Percentiles rank a stretch among this genome's conserved stretches.
These are phyloP conservation scores for Myrica gale DNA, from an alignment of 306 rosid genomes.

Conservation along the genomic window DNA sequence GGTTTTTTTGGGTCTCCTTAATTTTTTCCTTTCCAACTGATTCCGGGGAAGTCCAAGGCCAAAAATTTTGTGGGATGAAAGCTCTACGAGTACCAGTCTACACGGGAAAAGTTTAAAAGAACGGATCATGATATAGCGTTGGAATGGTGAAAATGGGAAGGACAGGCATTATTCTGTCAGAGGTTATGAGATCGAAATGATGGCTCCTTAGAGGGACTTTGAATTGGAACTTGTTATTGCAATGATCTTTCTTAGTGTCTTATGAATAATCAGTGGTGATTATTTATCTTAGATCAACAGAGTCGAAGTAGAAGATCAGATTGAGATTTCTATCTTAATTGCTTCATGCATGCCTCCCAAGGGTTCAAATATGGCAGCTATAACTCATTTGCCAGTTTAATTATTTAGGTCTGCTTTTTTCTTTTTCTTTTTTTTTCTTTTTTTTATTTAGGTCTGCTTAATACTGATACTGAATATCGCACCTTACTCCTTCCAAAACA, in stretches of 20 bases:
- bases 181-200: background rate
- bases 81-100: background rate
- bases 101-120: background rate
- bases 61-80: background rate
- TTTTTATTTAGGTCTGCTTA: conserved; percentile 16
- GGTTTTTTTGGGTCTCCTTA: background rate
- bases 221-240: conserved; percentile 9
- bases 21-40: background rate
- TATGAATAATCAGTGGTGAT: background rate
- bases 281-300: background rate
- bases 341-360: conserved; percentile 40
- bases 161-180: conserved; percentile 1
- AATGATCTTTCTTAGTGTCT: conserved; percentile 14
- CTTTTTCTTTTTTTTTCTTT: too few relatives aligned
- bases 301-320: background rate
- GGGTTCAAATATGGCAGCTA: background rate
- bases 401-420: conserved; percentile 18
- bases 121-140: background rate
- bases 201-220: conserved; percentile 1
- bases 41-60: background rate
- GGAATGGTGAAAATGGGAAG: background rate
- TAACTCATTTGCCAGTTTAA: background rate
- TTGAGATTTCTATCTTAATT: conserved; percentile 8
- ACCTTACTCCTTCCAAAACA: background rate
- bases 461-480: conserved; percentile 9